These are phyloP conservation scores for Saccharata proteae DNA, from an alignment of 2,329 filamentous ascomycete genomes.

Conservation along the genomic window DNA sequence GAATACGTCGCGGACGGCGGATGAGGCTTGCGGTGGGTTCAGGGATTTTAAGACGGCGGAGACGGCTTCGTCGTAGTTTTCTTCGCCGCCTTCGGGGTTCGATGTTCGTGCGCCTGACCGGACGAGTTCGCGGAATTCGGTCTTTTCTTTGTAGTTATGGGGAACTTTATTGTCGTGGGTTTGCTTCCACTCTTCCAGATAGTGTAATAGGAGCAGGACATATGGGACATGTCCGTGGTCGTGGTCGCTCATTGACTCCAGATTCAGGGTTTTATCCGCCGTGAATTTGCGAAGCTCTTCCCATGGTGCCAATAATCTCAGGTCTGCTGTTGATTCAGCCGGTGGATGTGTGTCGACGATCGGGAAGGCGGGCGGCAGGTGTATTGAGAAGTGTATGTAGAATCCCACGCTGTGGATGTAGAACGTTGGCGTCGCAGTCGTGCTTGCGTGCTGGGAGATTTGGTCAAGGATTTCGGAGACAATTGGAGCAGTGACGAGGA, in stretches of 20 bases:
- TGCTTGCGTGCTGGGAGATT: slow-evolving; percentile 38
- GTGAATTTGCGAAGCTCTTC: slow-evolving; percentile 61
- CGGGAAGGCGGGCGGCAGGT: slow-evolving; percentile 67
- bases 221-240: slow-evolving; percentile 90
- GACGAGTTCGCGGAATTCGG: slow-evolving; percentile 63
- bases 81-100: slow-evolving; percentile 77
- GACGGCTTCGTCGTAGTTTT: slow-evolving; percentile 92
- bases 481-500: slow-evolving; percentile 50
- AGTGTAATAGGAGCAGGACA: slow-evolving; percentile 69
- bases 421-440: slow-evolving; percentile 59
- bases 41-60: slow-evolving; percentile 83
- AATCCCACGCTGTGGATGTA: slow-evolving; percentile 85
- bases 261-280: slow-evolving; percentile 51
- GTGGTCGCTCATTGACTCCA: slow-evolving; percentile 61
- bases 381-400: slow-evolving; percentile 77
- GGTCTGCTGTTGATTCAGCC: slow-evolving; percentile 68
- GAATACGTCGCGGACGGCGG: slow-evolving; percentile 66
- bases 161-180: slow-evolving; percentile 57
- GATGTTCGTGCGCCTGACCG: slow-evolving; percentile 53
- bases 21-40: slow-evolving; percentile 53
- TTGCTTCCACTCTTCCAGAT: slow-evolving; percentile 68
- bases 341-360: slow-evolving; percentile 95
- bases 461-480: slow-evolving; percentile 37
- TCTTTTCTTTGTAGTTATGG: slow-evolving; percentile 72
- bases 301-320: slow-evolving; percentile 79